Evolutionary conservation across 23 red algal species (phyloP).

Genomic region (Agarophyton chilense): DNA sequence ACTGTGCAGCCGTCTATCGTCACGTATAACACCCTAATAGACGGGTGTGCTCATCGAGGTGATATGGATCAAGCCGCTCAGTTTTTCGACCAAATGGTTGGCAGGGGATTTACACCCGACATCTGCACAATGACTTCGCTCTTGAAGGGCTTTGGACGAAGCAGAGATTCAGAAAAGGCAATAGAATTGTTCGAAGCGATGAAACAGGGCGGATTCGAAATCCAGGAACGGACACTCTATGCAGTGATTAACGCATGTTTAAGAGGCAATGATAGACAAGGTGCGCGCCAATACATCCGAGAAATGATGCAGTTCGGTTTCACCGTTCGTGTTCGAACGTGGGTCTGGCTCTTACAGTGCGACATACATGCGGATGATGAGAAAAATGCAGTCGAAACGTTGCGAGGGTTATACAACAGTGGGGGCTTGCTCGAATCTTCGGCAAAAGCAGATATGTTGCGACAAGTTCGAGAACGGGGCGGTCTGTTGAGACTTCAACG

Average conservation of each 20-base stretch:
- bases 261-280: slow-evolving; percentile 54
- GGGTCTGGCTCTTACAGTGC: slow-evolving; percentile 55
- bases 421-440: slow-evolving; percentile 20
- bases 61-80: slow-evolving; percentile 64
- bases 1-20: slow-evolving; percentile 67
- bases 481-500: slow-evolving; percentile 37
- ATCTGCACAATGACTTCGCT: slow-evolving; percentile 76
- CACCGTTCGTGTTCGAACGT: slow-evolving; percentile 54
- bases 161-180: slow-evolving; percentile 49
- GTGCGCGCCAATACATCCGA: slow-evolving; percentile 29
- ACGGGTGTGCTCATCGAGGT: slow-evolving; percentile 77
- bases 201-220: slow-evolving; percentile 63
- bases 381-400: slow-evolving; percentile 23
- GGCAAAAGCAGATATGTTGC: slow-evolving; percentile 25
- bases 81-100: slow-evolving; percentile 81
- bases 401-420: slow-evolving; percentile 23
- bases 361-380: slow-evolving; percentile 71
- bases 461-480: slow-evolving; percentile 39
- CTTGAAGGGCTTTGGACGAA: slow-evolving; percentile 80
- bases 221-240: slow-evolving; percentile 73
- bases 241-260: slow-evolving; percentile 80
- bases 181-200: slow-evolving; percentile 75
- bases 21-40: slow-evolving; percentile 76
- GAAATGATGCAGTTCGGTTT: slow-evolving; percentile 57
- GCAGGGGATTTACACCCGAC: slow-evolving; percentile 53